Percentiles rank a stretch among this genome's conserved stretches.
phyloP scores from a whole-genome alignment of 306 rosid genomes.

The Vicia sativa region DNA sequence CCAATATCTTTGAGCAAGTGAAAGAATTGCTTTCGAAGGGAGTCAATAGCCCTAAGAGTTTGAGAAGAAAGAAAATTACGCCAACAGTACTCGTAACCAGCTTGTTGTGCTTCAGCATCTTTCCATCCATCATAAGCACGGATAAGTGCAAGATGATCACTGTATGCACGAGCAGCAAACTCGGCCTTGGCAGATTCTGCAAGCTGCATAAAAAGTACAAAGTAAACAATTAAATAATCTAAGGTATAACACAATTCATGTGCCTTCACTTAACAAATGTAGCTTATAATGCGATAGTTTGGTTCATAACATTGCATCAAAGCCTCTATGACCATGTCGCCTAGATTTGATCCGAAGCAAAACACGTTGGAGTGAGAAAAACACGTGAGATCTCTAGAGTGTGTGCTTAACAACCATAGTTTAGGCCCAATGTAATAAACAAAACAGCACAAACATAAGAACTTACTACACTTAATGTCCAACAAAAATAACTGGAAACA shows the following conservation, averaged over 20 bases:
- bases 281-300: slow-evolving; percentile 5
- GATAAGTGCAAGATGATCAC: slow-evolving; percentile 91
- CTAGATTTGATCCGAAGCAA: not conserved
- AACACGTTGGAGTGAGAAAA: too few species aligned
- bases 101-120: slow-evolving; percentile 76
- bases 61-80: slow-evolving; percentile 84
- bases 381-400: too few species aligned
- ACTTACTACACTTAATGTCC: slow-evolving; percentile 10
- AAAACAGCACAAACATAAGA: slow-evolving; percentile 23
- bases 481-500: slow-evolving; percentile 3
- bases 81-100: slow-evolving; percentile 95
- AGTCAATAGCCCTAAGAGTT: slow-evolving; percentile 86
- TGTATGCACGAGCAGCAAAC: slow-evolving; percentile 66
- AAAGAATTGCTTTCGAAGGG: slow-evolving; percentile 80
- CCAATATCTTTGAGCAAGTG: slow-evolving; percentile 83
- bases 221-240: slow-evolving; percentile 29
- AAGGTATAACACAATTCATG: slow-evolving; percentile 7
- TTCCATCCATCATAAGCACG: slow-evolving; percentile 93
- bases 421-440: slow-evolving; percentile 10
- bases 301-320: not conserved
- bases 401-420: not conserved
- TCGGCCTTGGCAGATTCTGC: slow-evolving; percentile 91
- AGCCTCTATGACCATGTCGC: slow-evolving; percentile 10
- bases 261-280: not conserved
- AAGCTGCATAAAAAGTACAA: slow-evolving; percentile 62